Conservation (phyloP, 2,329 filamentous ascomycete species). For the Scedosporium boydii region DNA sequence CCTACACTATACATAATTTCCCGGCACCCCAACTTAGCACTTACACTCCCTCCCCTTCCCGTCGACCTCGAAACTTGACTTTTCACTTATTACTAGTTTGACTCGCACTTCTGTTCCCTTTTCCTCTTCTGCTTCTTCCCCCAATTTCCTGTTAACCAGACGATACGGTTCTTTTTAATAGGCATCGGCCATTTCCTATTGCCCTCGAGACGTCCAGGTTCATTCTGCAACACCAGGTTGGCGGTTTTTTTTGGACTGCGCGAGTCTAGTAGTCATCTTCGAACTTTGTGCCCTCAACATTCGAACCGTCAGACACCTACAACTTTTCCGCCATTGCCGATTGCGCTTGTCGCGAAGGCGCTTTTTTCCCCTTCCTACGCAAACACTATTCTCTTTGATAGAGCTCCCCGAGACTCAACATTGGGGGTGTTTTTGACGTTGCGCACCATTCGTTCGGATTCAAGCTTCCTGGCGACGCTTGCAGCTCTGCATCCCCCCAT, state of each 20-base stretch:
- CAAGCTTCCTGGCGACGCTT: background rate
- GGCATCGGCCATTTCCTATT: too few relatives aligned
- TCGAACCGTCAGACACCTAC: too few relatives aligned
- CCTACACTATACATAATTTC: slow-evolving; percentile 4
- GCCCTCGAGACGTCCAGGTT: background rate
- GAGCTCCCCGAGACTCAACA: background rate
- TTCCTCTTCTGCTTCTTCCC: background rate
- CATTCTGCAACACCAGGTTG: background rate
- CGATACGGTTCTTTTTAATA: background rate
- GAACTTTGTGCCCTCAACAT: background rate
- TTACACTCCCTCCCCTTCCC: slow-evolving; percentile 2
- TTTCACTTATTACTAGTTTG: background rate
- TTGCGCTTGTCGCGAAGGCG: background rate
- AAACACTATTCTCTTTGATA: background rate
- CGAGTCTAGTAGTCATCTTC: background rate
- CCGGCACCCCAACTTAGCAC: slow-evolving; percentile 3
- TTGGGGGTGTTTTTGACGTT: background rate
- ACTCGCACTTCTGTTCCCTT: background rate
- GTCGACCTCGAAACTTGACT: background rate
- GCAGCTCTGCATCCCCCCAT: background rate
- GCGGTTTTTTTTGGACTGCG: background rate
- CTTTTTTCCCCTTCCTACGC: background rate
- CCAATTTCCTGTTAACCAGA: background rate
- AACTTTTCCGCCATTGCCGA: background rate
- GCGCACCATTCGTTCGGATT: background rate